Conservation (phyloP, 2,329 filamentous ascomycete species). For the Venturia aucupariae region DNA sequence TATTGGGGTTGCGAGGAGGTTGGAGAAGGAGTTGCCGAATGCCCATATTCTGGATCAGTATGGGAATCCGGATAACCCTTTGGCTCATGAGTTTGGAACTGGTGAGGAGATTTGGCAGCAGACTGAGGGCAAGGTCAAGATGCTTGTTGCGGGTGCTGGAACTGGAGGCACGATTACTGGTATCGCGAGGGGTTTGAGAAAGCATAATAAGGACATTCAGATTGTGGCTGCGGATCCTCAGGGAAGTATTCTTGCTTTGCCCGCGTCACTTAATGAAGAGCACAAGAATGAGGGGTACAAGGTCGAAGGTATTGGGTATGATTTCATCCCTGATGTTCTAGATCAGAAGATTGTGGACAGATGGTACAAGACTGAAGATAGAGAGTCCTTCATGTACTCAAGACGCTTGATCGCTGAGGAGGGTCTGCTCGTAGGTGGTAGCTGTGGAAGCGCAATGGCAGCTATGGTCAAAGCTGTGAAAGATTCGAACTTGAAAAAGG, state of each 20-base stretch:
- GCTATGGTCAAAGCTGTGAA: constrained; percentile 68
- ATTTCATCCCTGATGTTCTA: constrained; percentile 93
- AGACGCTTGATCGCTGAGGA: constrained; percentile 87
- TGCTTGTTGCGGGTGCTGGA: constrained; percentile 82
- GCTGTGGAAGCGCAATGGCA: constrained; percentile 83
- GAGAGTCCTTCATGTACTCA: constrained; percentile 84
- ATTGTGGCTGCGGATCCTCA: constrained; percentile 88
- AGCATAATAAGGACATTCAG: constrained; percentile 78
- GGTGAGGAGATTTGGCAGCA: constrained; percentile 95
- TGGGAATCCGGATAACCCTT: constrained; percentile 79
- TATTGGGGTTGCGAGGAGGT: constrained; percentile 82
- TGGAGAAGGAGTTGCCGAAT: constrained; percentile 93
- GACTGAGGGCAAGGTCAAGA: constrained; percentile 71
- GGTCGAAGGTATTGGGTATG: constrained; percentile 97
- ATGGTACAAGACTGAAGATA: constrained; percentile 98
- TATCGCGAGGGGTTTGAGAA: constrained; percentile 72
- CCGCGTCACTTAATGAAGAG: constrained; percentile 68
- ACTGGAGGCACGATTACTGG: constrained; percentile 95
- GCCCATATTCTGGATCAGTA: constrained; percentile 98
- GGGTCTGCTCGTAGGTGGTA: constrained; percentile 85
- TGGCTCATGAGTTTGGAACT: constrained; percentile 88
- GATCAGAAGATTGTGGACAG: constrained; percentile 71
- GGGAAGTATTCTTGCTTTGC: constrained; percentile 82
- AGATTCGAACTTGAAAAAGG: constrained; percentile 67
- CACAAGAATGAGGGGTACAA: constrained; percentile 82